A percentile compares a stretch with the other conserved stretches of the same genome.
Evolutionary conservation across 78 protist species (phyloP).

Genomic region (slime mould (Dictyostelium discoideum)): dicty_2.7 NC_007090.3:4509501-4510000

Average conservation of each 20-base stretch:
- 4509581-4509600: conserved; percentile 58
- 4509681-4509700: background rate
- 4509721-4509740: background rate
- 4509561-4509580: conserved; percentile 76
- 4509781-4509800: background rate
- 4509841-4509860: background rate
- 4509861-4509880: background rate
- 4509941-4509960: background rate
- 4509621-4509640: background rate
- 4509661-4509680: background rate
- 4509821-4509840: background rate
- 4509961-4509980: background rate
- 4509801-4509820: background rate
- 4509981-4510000: background rate
- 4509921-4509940: background rate
- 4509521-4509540: conserved; percentile 62
- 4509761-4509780: background rate
- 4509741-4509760: background rate
- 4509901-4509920: background rate
- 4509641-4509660: background rate
- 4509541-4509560: conserved; percentile 20
- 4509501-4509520: conserved; percentile 30
- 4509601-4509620: background rate
- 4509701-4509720: background rate
- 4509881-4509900: background rate